Base-by-base conservation (phyloP, 495 filamentous ascomycete genomes). In the Clohesyomyces aquaticus region DNA sequence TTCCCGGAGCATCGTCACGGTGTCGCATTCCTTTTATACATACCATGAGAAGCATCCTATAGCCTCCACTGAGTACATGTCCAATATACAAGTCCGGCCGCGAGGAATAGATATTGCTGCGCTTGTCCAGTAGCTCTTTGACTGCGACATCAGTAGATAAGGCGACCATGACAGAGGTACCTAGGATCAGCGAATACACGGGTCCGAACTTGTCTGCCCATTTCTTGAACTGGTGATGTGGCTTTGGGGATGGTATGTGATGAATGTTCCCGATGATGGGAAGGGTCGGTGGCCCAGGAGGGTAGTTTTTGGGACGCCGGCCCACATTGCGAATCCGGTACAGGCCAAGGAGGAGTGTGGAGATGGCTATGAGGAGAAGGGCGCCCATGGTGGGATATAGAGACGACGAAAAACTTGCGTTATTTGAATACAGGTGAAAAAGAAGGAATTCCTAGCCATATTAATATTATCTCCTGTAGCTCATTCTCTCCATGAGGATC, bases 141-240 rank as follows among this genome's bases (percentile, higher is more conserved):
- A 77, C 64, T n/a, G 72, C 53, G 52, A 74, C 69, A 14, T 59
- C 69, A 11, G 71, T 70, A 0, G 48, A 55, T 9, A 66, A 41
- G 18, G 78, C 70, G 35, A 76, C 63, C 62, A 73, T 58, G 43
- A 69, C 61, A 14, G 63, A 52, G 1, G 59, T 55, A 8, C 71
- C 71, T 4, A 60, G 55, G 12, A 78, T 67, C 18, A 71, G 66
- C 6, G 72, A 59, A 66, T 74, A 76, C 11, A 78, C 61, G 4
- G 73, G 73, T 1, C 77, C 77, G 68, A 76, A 79, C 52, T 73
- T 35, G n/a, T 77, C 53, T 0, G 73, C 61, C 77, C 77, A 80
- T 54, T 71, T 58, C 28, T 71, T 65, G 66, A 80, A 77, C 46
- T 77, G 72, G n/a, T 77, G 50, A 51, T 66, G 63, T 2, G 32